These are phyloP conservation scores for Blastocystis sp. DNA, from an alignment of 352 stramenopile genomes.

Conservation along the genomic window DNA sequence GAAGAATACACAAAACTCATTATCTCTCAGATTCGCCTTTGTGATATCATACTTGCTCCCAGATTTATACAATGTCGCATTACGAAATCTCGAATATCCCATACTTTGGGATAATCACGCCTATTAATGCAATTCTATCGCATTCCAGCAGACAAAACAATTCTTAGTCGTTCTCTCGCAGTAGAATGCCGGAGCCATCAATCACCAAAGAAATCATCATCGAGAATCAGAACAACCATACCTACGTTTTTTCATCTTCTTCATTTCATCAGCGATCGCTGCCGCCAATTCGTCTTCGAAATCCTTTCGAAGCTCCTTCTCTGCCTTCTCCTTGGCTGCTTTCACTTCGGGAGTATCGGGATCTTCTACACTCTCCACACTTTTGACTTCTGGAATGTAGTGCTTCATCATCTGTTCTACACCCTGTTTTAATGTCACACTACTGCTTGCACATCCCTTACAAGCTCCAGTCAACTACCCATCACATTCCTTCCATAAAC, in stretches of 20 bases:
- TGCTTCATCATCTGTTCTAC: slow-evolving; percentile 99
- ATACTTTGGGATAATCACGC: not conserved
- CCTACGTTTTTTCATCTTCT: slow-evolving; percentile 62
- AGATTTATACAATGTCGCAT: not conserved
- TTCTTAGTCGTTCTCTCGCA: not conserved
- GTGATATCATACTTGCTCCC: not conserved
- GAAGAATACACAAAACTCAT: too few species aligned
- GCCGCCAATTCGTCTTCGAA: slow-evolving; percentile 54
- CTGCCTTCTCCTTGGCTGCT: slow-evolving; percentile 38
- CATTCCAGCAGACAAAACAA: not conserved
- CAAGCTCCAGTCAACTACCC: slow-evolving; percentile 87
- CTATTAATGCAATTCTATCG: not conserved
- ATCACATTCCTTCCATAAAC: not conserved
- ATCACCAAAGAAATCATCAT: slow-evolving; percentile 39
- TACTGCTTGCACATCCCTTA: slow-evolving; percentile 88
- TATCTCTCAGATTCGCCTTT: not conserved
- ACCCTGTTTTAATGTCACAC: slow-evolving; percentile 94
- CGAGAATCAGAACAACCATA: not conserved
- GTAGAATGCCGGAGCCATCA: too few species aligned
- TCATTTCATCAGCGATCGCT: slow-evolving; percentile 56
- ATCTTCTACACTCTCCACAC: slow-evolving; percentile 11
- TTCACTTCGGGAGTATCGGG: slow-evolving; percentile 19
- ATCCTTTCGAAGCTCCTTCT: slow-evolving; percentile 44
- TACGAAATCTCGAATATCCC: not conserved
- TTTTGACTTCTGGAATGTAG: slow-evolving; percentile 93